Evolutionary conservation across 495 filamentous ascomycete genomes (phyloP).

Genomic region (Penicillium roqueforti): DNA sequence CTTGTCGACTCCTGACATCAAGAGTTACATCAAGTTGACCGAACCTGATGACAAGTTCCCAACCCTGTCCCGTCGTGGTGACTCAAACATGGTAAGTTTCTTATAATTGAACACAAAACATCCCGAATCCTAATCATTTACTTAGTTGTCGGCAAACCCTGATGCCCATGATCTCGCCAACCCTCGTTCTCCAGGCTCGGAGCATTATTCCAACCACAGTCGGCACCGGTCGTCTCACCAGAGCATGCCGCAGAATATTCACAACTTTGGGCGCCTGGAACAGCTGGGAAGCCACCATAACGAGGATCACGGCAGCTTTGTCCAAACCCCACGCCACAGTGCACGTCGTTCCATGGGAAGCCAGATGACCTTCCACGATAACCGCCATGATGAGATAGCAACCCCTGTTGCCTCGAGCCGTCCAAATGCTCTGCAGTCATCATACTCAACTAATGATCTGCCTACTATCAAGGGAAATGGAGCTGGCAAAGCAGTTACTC

Average conservation of each 20-base stretch:
- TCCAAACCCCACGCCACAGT: slow-evolving; percentile 29
- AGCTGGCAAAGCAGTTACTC: slow-evolving; percentile 49
- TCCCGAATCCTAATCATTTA: neutral
- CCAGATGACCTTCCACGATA: slow-evolving; percentile 31
- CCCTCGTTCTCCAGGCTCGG: slow-evolving; percentile 61
- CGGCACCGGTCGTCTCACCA: slow-evolving; percentile 78
- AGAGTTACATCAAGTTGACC: slow-evolving; percentile 67
- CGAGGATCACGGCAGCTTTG: slow-evolving; percentile 18
- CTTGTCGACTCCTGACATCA: slow-evolving; percentile 58
- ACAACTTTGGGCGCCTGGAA: slow-evolving; percentile 37
- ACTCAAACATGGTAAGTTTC: slow-evolving; percentile 62
- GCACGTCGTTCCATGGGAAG: slow-evolving; percentile 57
- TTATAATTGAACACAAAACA: neutral
- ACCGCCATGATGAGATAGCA: slow-evolving; percentile 26
- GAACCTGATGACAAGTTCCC: slow-evolving; percentile 80
- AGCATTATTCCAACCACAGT: slow-evolving; percentile 60
- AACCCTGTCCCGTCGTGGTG: slow-evolving; percentile 67
- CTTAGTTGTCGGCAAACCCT: slow-evolving; percentile 73
- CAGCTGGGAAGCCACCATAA: slow-evolving; percentile 23
- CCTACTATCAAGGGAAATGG: slow-evolving; percentile 72
- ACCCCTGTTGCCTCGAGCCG: slow-evolving; percentile 28
- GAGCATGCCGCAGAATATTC: slow-evolving; percentile 65
- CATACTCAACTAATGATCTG: slow-evolving; percentile 85
- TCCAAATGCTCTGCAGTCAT: slow-evolving; percentile 59
- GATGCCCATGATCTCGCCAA: slow-evolving; percentile 77